Evolutionary conservation across 1,284 basidiomycete species (phyloP), one percentile per base, ranked within the genome.

Genomic region (Cryptococcus sp.): DNA sequence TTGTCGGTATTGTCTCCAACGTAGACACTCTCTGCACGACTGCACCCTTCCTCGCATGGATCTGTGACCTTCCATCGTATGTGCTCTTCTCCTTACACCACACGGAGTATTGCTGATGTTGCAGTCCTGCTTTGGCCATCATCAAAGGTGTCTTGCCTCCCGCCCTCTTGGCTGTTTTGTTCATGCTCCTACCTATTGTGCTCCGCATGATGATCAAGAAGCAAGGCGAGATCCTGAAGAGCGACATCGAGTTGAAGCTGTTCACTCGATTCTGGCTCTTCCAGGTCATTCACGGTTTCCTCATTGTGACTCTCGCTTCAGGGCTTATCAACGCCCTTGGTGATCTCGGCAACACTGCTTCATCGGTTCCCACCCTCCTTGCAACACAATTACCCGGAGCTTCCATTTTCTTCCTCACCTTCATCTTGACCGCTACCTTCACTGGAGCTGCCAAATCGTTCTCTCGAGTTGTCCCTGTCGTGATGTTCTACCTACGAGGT

Each of bases 361-460:
- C 76, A 1, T 80, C 79, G 4, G 77, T 86, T 24, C 85, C 90
- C 0, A 79, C 75, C 0, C 73, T 87, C 7, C 79, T 96, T 45
- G 87, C 91, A 0, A 59, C 74, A 34, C 83, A 89, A 48, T 78
- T 98, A 19, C 94, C 94, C 0, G 73, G 81, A 55, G 88, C 91
- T 0, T 90, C 88, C 18, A 92, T 84, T 53, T 98, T 96, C 83
- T 97, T 97, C 85, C 79, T 98, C 49, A 92, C 90, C 77, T 92
- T 56, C 53, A 64, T 74, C 49, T 62, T 77, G 31, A 70, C 73
- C 11, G 63, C 69, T 4, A 70, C 75, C n/a, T 80, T 93, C 40
- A 75, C 88, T 4, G 85, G 82, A 9, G 83, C 85, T 0, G 89
- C 88, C 1, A 82, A 85, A 48, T 83, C 85, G 10, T 89, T 96